A percentile compares a stretch with the other conserved stretches of the same genome.
Evolutionary conservation across 495 filamentous ascomycete species (phyloP).

Genomic region (Lophiotrema nucula): DNA sequence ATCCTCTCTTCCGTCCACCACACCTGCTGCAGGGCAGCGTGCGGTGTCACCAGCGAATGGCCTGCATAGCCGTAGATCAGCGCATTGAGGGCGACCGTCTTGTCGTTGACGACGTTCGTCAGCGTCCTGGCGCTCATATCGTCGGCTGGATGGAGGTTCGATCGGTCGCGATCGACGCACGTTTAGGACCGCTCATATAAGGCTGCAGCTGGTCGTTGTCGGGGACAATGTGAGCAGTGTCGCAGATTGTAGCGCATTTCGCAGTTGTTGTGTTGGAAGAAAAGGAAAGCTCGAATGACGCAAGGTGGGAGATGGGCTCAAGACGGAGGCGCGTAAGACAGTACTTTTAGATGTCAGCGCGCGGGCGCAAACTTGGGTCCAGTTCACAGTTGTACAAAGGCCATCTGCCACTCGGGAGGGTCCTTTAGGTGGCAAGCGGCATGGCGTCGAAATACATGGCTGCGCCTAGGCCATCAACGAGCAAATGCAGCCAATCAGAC

Average conservation of each 20-base stretch:
- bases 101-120: constrained; percentile 35
- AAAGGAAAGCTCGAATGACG: constrained; percentile 7
- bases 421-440: constrained; percentile 22
- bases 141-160: not conserved
- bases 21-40: constrained; percentile 39
- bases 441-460: constrained; percentile 25
- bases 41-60: constrained; percentile 42
- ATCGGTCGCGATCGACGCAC: not conserved
- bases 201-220: not conserved
- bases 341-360: constrained; percentile 21
- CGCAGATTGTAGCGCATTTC: not conserved
- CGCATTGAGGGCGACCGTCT: constrained; percentile 42
- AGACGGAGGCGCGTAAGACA: constrained; percentile 14
- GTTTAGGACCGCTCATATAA: not conserved
- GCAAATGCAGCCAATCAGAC: constrained; percentile 24
- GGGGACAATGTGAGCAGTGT: not conserved
- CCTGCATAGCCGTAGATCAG: constrained; percentile 45
- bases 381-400: constrained; percentile 17
- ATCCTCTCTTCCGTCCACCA: constrained; percentile 85
- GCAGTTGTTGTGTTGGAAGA: not conserved
- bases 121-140: constrained; percentile 33
- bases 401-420: constrained; percentile 9
- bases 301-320: not conserved
- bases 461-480: constrained; percentile 13
- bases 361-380: constrained; percentile 16